Evolutionary conservation across 805 yeast genomes (phyloP).

Genomic region (Monosporozyma unispora): DNA sequence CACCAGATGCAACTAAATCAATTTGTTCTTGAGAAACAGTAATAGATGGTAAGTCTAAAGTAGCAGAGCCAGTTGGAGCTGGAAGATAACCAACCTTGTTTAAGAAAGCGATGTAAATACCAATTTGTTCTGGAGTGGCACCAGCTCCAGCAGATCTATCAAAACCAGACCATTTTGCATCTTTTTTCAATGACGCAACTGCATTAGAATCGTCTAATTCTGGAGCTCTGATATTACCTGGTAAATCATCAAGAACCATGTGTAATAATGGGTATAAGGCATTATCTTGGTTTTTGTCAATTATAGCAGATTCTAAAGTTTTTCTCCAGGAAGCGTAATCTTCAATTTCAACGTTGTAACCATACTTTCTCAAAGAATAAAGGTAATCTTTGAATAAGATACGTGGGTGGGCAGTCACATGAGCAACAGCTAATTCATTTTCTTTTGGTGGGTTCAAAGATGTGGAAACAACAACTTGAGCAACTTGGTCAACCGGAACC

Average conservation of each 20-base stretch:
- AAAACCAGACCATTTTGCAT: constrained; percentile 51
- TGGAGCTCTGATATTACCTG: constrained; percentile 88
- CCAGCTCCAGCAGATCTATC: constrained; percentile 70
- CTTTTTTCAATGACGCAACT: constrained; percentile 52
- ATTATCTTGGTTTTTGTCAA: constrained; percentile 63
- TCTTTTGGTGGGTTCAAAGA: constrained; percentile 64
- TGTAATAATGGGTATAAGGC: constrained; percentile 91
- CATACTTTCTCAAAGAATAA: constrained; percentile 54
- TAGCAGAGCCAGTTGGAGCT: constrained; percentile 41
- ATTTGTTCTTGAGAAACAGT: constrained; percentile 48
- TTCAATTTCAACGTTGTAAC: constrained; percentile 54
- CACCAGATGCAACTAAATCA: constrained; percentile 51
- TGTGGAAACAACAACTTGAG: constrained; percentile 77
- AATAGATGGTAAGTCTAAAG: constrained; percentile 45
- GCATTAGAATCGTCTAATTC: constrained; percentile 88
- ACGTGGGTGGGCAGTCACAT: constrained; percentile 97
- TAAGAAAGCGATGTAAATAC: constrained; percentile 72
- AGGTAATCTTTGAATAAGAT: constrained; percentile 69
- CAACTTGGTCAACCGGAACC: constrained; percentile 98
- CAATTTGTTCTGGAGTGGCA: constrained; percentile 56
- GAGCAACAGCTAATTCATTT: constrained; percentile 61
- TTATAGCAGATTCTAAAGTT: constrained; percentile 66
- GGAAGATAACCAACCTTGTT: constrained; percentile 73
- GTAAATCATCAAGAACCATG: constrained; percentile 87
- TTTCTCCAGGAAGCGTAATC: constrained; percentile 76